phyloP scores from a whole-genome alignment of 805 yeast species.

The Saturnispora saitoi region DNA sequence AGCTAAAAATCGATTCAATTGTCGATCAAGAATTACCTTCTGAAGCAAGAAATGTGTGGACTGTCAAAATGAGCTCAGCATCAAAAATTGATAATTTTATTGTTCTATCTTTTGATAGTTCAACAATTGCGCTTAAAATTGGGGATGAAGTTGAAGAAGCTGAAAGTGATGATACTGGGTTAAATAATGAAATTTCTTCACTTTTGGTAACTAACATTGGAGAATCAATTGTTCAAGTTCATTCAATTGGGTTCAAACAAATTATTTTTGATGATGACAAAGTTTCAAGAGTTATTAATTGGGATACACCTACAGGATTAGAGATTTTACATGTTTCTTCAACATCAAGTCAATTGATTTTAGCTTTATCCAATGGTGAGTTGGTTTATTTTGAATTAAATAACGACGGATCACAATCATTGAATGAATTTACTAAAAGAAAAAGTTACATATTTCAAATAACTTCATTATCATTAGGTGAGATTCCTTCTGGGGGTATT shows the following conservation, averaged over 20 bases:
- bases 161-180: conserved; percentile 37
- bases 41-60: conserved; percentile 52
- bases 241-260: conserved; percentile 60
- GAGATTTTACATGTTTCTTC: conserved; percentile 50
- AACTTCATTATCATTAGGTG: conserved; percentile 41
- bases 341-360: conserved; percentile 57
- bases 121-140: conserved; percentile 65
- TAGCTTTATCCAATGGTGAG: conserved; percentile 67
- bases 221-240: conserved; percentile 60
- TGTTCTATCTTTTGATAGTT: conserved; percentile 53
- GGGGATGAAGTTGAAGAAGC: conserved; percentile 79
- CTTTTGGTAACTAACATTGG: conserved; percentile 67
- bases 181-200: conserved; percentile 51
- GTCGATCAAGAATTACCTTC: conserved; percentile 74
- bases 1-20: conserved; percentile 50
- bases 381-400: conserved; percentile 73
- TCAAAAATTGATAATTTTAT: conserved; percentile 54
- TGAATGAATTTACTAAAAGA: conserved; percentile 63
- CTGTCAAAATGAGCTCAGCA: conserved; percentile 39
- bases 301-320: conserved; percentile 80
- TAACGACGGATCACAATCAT: conserved; percentile 45
- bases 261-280: conserved; percentile 29
- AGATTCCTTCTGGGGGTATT: conserved; percentile 37
- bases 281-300: conserved; percentile 37
- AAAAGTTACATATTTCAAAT: conserved; percentile 46